Evolutionary conservation across 1,284 basidiomycete genomes (phyloP).

Genomic region (Microbotryum scabiosae): DNA sequence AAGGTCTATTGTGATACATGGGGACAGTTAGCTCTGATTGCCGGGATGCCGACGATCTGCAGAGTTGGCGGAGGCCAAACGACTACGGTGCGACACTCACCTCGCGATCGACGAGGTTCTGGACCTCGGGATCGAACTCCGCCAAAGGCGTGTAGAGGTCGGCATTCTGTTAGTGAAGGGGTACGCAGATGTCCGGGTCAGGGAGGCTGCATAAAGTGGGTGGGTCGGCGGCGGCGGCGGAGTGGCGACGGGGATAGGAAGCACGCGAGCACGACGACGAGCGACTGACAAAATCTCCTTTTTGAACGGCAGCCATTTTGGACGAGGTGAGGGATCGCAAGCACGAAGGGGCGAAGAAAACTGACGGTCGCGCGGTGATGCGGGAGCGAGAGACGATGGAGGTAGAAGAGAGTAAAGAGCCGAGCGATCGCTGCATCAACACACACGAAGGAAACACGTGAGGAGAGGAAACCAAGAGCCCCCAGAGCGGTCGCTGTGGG

Average conservation of each 20-base stretch:
- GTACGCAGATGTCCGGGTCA: conserved; percentile 27
- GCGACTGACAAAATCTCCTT: conserved; percentile 1
- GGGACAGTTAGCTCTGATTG: neutral
- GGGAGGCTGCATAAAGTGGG: conserved; percentile 20
- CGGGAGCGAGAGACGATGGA: conserved; percentile 3
- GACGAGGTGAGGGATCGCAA: conserved; percentile 11
- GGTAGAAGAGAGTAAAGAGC: conserved; percentile 3
- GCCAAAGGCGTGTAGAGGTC: conserved; percentile 76
- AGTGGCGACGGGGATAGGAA: conserved; percentile 12
- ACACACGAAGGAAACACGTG: neutral
- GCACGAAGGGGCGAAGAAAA: neutral
- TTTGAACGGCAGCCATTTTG: conserved; percentile 28
- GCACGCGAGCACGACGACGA: neutral
- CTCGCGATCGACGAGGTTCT: conserved; percentile 98
- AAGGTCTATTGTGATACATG: conserved; percentile 14
- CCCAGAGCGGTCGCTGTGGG: neutral
- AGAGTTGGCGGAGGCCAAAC: neutral
- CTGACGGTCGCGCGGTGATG: no score
- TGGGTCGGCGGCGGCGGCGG: conserved; percentile 29
- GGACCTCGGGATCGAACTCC: conserved; percentile 86
- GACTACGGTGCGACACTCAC: conserved; percentile 5
- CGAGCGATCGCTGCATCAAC: conserved; percentile 8
- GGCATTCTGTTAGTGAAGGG: conserved; percentile 14
- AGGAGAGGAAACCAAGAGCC: neutral
- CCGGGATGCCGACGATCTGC: neutral